A percentile compares a stretch with the other conserved stretches of the same genome.
Evolutionary conservation across 345 rosid genomes (phyloP).

Genomic region (Rhodamnia argentea): DNA sequence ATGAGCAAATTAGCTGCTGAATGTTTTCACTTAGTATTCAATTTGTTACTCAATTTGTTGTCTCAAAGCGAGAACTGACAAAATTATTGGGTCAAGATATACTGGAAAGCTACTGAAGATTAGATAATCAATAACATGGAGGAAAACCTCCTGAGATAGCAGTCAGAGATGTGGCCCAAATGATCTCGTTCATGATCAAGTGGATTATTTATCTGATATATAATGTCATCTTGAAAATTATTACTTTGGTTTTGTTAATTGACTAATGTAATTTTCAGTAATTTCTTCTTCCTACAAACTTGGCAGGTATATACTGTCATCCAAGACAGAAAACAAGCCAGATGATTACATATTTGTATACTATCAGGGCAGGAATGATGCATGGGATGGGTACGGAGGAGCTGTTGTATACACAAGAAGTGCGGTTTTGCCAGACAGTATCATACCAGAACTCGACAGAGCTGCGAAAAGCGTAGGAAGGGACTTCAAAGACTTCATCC

Average conservation of each 20-base stretch:
- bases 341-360: slow-evolving; percentile 83
- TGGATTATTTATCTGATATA: not conserved
- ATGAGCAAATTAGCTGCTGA: not conserved
- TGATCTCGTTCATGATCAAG: not conserved
- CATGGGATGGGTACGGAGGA: slow-evolving; percentile 99
- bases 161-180: not conserved
- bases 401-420: slow-evolving; percentile 93
- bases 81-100: not conserved
- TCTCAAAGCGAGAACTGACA: not conserved
- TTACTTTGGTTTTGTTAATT: not conserved
- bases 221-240: not conserved
- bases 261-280: not conserved
- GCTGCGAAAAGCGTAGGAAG: slow-evolving; percentile 78
- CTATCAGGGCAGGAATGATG: slow-evolving; percentile 83
- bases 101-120: not conserved
- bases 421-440: slow-evolving; percentile 53
- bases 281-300: not conserved
- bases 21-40: not conserved
- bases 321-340: slow-evolving; percentile 54
- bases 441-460: slow-evolving; percentile 68
- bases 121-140: not conserved
- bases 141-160: not conserved
- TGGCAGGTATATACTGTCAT: slow-evolving; percentile 76
- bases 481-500: slow-evolving; percentile 61
- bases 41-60: not conserved